Evolutionary conservation across 2,329 filamentous ascomycete genomes (phyloP).

Genomic region (Aspergillus neotritici): DNA sequence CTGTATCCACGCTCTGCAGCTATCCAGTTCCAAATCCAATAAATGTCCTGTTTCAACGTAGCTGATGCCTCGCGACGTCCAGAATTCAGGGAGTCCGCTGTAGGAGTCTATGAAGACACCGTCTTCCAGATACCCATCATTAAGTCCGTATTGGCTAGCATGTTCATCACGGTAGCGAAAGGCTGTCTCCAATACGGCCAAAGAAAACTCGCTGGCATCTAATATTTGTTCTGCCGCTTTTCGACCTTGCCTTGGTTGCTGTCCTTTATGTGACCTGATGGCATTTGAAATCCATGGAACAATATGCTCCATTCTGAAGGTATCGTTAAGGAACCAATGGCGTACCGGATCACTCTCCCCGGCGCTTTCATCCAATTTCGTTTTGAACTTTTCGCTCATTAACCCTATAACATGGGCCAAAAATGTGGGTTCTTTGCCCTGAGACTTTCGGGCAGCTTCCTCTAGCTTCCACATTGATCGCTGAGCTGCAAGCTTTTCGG

Average conservation of each 20-base stretch:
- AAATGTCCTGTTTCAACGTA: slow-evolving; percentile 36
- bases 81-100: slow-evolving; percentile 68
- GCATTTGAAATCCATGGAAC: slow-evolving; percentile 74
- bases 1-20: slow-evolving; percentile 35
- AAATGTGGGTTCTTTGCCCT: slow-evolving; percentile 60
- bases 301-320: slow-evolving; percentile 66
- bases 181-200: slow-evolving; percentile 57
- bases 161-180: slow-evolving; percentile 69
- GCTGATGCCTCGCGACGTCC: slow-evolving; percentile 62
- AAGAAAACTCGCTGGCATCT: slow-evolving; percentile 72
- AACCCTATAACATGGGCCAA: slow-evolving; percentile 68
- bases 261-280: slow-evolving; percentile 66
- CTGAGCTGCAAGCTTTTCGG: slow-evolving; percentile 82
- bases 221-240: slow-evolving; percentile 44
- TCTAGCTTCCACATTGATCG: slow-evolving; percentile 74
- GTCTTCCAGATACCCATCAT: slow-evolving; percentile 58
- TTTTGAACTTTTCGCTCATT: slow-evolving; percentile 71
- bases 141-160: slow-evolving; percentile 65
- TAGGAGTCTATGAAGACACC: slow-evolving; percentile 62
- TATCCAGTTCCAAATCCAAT: slow-evolving; percentile 39
- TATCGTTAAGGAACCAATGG: slow-evolving; percentile 79
- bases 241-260: slow-evolving; percentile 48
- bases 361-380: slow-evolving; percentile 55
- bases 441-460: slow-evolving; percentile 60
- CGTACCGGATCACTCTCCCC: slow-evolving; percentile 74